A percentile compares a stretch with the other conserved stretches of the same genome.
Evolutionary conservation across 2,329 filamentous ascomycete genomes (phyloP).

Genomic region (Diplodia intermedia): DNA sequence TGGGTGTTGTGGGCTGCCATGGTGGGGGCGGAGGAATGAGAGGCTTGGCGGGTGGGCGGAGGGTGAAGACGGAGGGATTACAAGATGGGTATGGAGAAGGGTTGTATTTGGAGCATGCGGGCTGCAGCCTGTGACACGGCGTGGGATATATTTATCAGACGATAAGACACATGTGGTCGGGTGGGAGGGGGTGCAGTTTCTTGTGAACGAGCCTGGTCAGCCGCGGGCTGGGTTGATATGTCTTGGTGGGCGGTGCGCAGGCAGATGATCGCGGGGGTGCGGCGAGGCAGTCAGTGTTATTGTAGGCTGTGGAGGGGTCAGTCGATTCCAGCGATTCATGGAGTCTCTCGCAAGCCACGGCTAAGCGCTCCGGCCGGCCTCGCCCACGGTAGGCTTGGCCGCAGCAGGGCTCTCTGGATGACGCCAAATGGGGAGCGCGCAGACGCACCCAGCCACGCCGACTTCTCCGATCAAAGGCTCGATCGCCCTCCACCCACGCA

Average conservation of each 20-base stretch:
- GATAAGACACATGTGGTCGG: slow-evolving; percentile 13
- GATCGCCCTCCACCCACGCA: slow-evolving; percentile 21
- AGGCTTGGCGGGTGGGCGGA: neutral
- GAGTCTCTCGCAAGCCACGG: slow-evolving; percentile 26
- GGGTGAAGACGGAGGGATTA: slow-evolving; percentile 2
- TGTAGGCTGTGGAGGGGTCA: slow-evolving; percentile 29
- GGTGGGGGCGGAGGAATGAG: neutral
- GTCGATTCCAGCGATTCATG: slow-evolving; percentile 29
- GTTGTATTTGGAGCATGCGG: slow-evolving; percentile 11
- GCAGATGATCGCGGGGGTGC: slow-evolving; percentile 31
- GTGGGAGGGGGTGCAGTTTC: slow-evolving; percentile 10
- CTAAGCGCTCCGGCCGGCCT: slow-evolving; percentile 22
- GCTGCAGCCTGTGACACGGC: slow-evolving; percentile 13
- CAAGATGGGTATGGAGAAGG: slow-evolving; percentile 4
- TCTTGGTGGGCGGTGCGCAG: slow-evolving; percentile 14
- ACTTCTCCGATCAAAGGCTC: slow-evolving; percentile 28
- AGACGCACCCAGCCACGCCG: slow-evolving; percentile 27
- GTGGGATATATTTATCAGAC: slow-evolving; percentile 25
- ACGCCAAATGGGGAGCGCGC: slow-evolving; percentile 26
- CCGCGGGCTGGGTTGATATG: slow-evolving; percentile 20
- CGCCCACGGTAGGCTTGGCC: slow-evolving; percentile 11
- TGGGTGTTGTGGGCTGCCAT: slow-evolving; percentile 26
- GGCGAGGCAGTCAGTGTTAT: slow-evolving; percentile 25
- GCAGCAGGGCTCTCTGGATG: slow-evolving; percentile 20
- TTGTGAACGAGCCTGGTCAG: slow-evolving; percentile 2